Evolutionary conservation across 192 early-diverging fungal species (phyloP).

Genomic region (Dissophora ornata): DNA sequence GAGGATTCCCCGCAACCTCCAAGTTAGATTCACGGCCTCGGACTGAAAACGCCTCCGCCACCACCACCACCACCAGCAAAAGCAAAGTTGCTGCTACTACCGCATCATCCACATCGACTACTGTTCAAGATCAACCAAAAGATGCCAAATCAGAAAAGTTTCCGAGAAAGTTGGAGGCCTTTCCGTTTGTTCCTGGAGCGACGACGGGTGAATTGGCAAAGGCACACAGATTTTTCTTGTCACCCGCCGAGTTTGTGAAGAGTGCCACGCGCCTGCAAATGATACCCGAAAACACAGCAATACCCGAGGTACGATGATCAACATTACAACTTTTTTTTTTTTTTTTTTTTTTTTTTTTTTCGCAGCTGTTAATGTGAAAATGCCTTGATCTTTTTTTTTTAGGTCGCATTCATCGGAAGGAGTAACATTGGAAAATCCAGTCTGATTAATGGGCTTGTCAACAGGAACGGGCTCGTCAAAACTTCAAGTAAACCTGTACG

Average conservation of each 20-base stretch:
- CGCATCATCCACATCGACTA: neutral
- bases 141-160: conserved; percentile 19
- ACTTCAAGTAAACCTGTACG: conserved; percentile 67
- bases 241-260: conserved; percentile 47
- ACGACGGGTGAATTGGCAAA: conserved; percentile 39
- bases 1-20: conserved; percentile 11
- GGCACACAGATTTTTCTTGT: conserved; percentile 48
- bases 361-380: too few species aligned
- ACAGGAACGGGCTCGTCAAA: conserved; percentile 61
- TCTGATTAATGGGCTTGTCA: conserved; percentile 62
- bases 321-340: too few species aligned
- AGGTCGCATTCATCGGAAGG: conserved; percentile 67
- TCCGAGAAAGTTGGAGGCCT: conserved; percentile 35
- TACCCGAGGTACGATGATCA: conserved; percentile 41
- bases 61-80: too few species aligned
- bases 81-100: neutral
- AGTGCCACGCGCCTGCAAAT: conserved; percentile 28
- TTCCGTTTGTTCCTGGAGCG: conserved; percentile 46
- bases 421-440: conserved; percentile 72
- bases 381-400: neutral
- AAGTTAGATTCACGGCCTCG: neutral
- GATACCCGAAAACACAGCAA: conserved; percentile 49
- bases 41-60: too few species aligned
- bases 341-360: neutral
- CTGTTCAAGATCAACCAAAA: neutral